Evolutionary conservation across 176 grass and related monocot species (phyloP), one percentile per base, ranked within the genome.

Genomic region (Juncus inflexus): DNA sequence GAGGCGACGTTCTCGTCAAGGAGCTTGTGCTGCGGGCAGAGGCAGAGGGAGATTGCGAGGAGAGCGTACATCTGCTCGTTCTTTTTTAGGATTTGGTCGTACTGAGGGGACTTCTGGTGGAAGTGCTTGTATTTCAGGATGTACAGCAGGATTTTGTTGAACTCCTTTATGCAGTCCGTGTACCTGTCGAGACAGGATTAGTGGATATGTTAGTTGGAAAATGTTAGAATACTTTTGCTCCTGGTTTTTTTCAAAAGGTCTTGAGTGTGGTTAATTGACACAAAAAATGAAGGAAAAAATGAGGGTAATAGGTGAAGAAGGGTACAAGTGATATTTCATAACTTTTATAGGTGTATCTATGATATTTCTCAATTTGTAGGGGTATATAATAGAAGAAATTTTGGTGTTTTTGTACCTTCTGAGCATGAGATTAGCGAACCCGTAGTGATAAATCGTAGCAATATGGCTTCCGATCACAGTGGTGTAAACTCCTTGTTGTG

Each of bases 21-120:
- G 40, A 99, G 71, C 62, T 84, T 99, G 73, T 74, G 70, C 69
- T 99, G 94, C 2, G 94, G 88, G 59, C 88, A 99, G 38, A 99
- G 72, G 8, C 85, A 99, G 40, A 99, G 75, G 72, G 85, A 99
- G 64, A 99, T 81, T 74, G 94, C 89, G 64, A 99, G 71, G 38
- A 92, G 52, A 2, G 94, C 88, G 73, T 99, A 92, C 94, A 99
- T 99, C 75, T 99, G 94, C 73, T 99, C 94, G 55, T 99, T 99
- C 86, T 96, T 96, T 81, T 96, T 96, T 8, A 96, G 63, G 68
- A 96, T 90, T 69, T 96, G 91, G 67, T 96, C 94, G 67, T 92
- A 99, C 51, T 99, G 94, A 47, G 94, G 83, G 5, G 94, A 92
- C 51, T 92, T 99, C 63, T 92, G 89, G 61, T 99, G 94, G 74